Evolutionary conservation across 495 filamentous ascomycete species (phyloP), one percentile per base, ranked within the genome.

Genomic region (Lindgomyces ingoldianus): DNA sequence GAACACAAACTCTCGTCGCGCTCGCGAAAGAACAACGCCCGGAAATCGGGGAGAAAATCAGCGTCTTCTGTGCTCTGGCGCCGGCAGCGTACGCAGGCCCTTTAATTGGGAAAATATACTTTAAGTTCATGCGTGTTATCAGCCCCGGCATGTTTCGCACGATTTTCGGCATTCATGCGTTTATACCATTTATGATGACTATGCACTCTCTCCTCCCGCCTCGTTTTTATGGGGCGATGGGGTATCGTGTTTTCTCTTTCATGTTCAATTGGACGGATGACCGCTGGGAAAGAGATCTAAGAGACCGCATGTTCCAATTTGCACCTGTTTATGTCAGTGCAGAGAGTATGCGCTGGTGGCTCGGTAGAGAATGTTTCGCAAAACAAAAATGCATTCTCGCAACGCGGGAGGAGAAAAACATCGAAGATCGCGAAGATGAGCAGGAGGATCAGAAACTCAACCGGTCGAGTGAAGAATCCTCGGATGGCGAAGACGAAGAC

Each of bases 301-400:
- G 90, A 42, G 80, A 90, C 67, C 85, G 93, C 12, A 88, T 93
- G 84, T 97, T 98, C 74, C 89, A 91, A 70, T 97, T 96, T 64
- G 85, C 90, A 1, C 93, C 93, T 3, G 90, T 95, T 1, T 96
- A 93, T 70, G 91, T 96, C 25, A 90, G 86, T 60, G 85, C 90
- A 4, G 93, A 98, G 78, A 88, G 85, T 22, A 96, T 98, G 89
- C 83, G 91, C 0, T 98, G 93, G 94, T 98, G 93, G 93, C 81
- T 98, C 0, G 94, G 94, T 0, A 77, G 88, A 1, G 91, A 95
- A 69, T 91, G 92, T 66, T 98, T 98, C 73, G 91, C 94, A 0
- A 89, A 81, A 64, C 91, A 97, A 63, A 89, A 89, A 74, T 98
- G 94, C 74, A 96, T 98, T 53, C 80, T 98, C 10, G 81, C 89